Conservation (phyloP, 257 asterid species). For the Nemophila menziesii region DNA sequence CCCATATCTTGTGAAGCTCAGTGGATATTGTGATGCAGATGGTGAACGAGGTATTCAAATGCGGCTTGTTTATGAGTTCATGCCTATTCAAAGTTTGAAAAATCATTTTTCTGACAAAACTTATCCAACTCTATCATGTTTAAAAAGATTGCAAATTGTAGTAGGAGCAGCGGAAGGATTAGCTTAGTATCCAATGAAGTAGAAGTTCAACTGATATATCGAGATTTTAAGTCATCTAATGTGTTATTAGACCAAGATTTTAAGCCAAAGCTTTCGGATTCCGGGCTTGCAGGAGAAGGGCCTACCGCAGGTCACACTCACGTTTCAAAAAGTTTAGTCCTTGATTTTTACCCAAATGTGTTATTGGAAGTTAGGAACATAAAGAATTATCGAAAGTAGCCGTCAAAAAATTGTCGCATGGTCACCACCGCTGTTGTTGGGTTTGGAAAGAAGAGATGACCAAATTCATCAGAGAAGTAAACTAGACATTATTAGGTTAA, state of each 20-base stretch:
- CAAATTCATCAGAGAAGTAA: not conserved
- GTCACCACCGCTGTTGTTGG: not conserved
- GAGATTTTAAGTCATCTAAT: no score
- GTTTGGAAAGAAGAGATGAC: not conserved
- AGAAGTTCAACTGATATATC: no score
- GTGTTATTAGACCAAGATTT: no score
- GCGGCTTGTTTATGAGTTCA: slow-evolving; percentile 76
- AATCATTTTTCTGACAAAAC: slow-evolving; percentile 58
- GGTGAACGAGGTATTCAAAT: slow-evolving; percentile 87
- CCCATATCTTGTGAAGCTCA: slow-evolving; percentile 69
- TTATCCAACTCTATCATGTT: slow-evolving; percentile 50
- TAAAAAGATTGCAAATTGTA: slow-evolving; percentile 45
- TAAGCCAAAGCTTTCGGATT: no score
- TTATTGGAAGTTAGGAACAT: no score
- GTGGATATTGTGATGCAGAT: slow-evolving; percentile 74
- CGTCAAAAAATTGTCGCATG: no score
- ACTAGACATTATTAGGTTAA: not conserved
- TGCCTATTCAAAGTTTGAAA: slow-evolving; percentile 73
- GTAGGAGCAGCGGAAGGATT: slow-evolving; percentile 80
- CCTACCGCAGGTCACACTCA: no score
- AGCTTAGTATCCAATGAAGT: slow-evolving; percentile 75
- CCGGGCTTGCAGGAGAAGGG: no score
- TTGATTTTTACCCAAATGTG: no score
- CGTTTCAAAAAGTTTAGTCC: no score
- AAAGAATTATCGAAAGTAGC: no score